Percentiles rank a stretch among this genome's conserved stretches.
Evolutionary conservation across 768 basidiomycete species (phyloP).

Genomic region (Mycena polygramma): DNA sequence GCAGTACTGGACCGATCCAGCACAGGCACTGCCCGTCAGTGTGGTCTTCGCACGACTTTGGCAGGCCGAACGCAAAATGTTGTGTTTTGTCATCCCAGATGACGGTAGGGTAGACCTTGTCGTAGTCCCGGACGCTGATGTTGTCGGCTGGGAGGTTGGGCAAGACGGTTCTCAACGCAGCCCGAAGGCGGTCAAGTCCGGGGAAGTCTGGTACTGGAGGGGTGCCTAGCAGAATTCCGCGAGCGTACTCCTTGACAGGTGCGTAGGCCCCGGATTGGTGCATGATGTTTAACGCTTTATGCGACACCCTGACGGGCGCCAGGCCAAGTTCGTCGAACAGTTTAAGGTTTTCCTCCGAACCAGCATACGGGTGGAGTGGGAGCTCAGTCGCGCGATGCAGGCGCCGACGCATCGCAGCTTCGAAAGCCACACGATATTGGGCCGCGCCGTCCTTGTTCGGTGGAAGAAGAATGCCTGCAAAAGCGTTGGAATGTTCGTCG

Average conservation of each 20-base stretch:
- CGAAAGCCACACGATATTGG: constrained; percentile 21
- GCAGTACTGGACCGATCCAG: constrained; percentile 22
- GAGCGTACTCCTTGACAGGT: constrained; percentile 22
- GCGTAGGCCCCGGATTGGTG: constrained; percentile 18
- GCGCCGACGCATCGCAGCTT: constrained; percentile 1
- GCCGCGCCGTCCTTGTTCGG: neutral
- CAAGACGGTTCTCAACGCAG: neutral
- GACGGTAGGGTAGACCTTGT: constrained; percentile 17
- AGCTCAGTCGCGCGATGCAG: neutral
- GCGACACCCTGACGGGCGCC: neutral
- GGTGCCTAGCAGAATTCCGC: neutral
- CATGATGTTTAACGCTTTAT: neutral
- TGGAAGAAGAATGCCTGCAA: constrained; percentile 19
- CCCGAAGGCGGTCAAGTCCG: constrained; percentile 9
- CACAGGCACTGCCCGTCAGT: constrained; percentile 4
- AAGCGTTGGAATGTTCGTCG: constrained; percentile 11
- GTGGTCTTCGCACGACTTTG: constrained; percentile 22
- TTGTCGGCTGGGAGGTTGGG: constrained; percentile 1
- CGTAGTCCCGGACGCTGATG: constrained; percentile 18
- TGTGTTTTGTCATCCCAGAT: constrained; percentile 14
- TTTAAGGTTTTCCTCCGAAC: neutral
- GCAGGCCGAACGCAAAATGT: constrained; percentile 9
- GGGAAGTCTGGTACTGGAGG: neutral
- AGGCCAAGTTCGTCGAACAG: constrained; percentile 10
- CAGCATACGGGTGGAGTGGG: neutral